A percentile compares a stretch with the other conserved stretches of the same genome.
Evolutionary conservation across 2,329 filamentous ascomycete genomes (phyloP).

Genomic region (Emericellopsis atlantica): DNA sequence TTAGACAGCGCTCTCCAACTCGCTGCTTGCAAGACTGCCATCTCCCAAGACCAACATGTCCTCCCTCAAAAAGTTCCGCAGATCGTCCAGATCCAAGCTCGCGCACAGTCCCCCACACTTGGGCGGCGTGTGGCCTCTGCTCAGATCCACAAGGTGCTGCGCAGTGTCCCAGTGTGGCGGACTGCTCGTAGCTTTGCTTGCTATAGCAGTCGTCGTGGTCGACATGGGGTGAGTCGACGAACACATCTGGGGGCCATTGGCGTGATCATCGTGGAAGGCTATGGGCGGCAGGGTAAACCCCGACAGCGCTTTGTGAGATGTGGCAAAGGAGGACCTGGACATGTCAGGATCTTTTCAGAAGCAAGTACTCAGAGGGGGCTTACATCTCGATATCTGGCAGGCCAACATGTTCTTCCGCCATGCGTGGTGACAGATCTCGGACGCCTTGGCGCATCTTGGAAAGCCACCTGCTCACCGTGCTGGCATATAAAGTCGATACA

Average conservation of each 20-base stretch:
- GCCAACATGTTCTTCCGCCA: background rate
- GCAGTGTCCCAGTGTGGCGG: constrained; percentile 10
- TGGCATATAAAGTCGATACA: constrained; percentile 18
- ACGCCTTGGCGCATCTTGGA: constrained; percentile 20
- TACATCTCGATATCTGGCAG: background rate
- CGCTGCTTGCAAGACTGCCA: background rate
- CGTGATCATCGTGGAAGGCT: background rate
- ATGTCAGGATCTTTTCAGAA: background rate
- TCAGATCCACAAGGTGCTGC: constrained; percentile 12
- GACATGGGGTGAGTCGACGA: no score
- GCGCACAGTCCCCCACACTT: constrained; percentile 15
- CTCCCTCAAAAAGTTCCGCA: constrained; percentile 25
- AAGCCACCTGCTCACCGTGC: constrained; percentile 24
- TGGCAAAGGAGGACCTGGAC: background rate
- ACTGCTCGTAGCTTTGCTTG: background rate
- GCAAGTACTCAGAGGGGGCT: background rate
- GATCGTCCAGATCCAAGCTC: constrained; percentile 21
- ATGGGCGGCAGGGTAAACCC: constrained; percentile 1
- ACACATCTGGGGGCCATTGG: no score
- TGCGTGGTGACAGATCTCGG: background rate
- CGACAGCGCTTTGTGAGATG: background rate
- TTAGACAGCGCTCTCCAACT: background rate
- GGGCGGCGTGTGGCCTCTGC: constrained; percentile 3
- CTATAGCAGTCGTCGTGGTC: background rate
- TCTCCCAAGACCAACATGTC: constrained; percentile 11